Base-by-base conservation (phyloP, 345 rosid genomes). In the Camelina neglecta region DNA sequence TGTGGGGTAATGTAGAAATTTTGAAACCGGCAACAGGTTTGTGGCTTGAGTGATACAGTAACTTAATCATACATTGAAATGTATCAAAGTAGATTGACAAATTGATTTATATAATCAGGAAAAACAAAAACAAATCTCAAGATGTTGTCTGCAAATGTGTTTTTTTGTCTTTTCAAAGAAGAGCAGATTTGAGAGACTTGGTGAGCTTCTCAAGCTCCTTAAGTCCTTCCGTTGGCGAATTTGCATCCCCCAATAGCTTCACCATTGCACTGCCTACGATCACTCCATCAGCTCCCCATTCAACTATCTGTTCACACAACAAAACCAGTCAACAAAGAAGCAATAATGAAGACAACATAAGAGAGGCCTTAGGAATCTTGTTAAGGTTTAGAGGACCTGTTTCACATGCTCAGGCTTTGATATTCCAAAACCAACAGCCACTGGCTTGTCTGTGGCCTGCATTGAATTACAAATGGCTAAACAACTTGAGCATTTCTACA, bases 251-350 rank as follows among this genome's bases (percentile, higher is more conserved):
- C 79, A 92, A 74, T 60, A 87, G 38, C 80, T 81, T 90, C 80
- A 89, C 96, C 84, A 88, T 88, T 3, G 99, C 94, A 76, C 97
- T 92, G 0, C 97, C 96, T 53, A 95, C 89, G 29, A 92, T 95
- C 65, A 89, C 87, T 16, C 96, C 88, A 65, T 90, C 94, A n/a
- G 96, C 91, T 73, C 99, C 98, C 97, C 93, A 89, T 66, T 83
- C 89, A 4, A 83, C 91, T 2, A 89, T 60, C 96, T 91, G 70
- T 77, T 39, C 2, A 10, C 71, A 76, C 54, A 56, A 58, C 26
- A 65, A 42, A 61, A 44, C 15, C 21, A 54, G 12, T 42, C 65
- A 36, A 18, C 11, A 38, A 38, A 47, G 35, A 11, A n/a, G 49
- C 35, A 60, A 73, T 6, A 2, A 39, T 1, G 29, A 16, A 59